Base-by-base conservation (phyloP, 345 rosid genomes). In the Citrus maxima region DNA sequence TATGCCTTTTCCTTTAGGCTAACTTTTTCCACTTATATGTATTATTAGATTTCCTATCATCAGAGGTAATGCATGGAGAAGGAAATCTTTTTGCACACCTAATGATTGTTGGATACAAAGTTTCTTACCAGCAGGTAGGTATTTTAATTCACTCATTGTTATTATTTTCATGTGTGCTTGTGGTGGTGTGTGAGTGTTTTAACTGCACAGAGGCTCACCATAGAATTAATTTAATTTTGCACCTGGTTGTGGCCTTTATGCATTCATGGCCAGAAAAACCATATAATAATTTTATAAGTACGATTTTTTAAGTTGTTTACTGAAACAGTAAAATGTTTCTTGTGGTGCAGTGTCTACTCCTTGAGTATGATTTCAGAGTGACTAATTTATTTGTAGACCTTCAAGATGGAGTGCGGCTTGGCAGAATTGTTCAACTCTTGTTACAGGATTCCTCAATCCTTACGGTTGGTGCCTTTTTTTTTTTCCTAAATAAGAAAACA, bases 21-120 rank as follows among this genome's bases (percentile, higher is more conserved):
- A 77, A 88, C 74, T 69, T 83, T 81, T 68, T 77, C 70, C 73
- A 46, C 16, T 79, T 51, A 72, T 78, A 75, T 90, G 74, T 78
- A 55, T 71, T 81, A 77, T 74, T 80, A 95, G 98, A 92, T 78
- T 87, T 95, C 74, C 81, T 95, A 79, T 84, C 99, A 55, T 81
- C 96, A 34, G 99, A 95, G 78, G 89, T 91, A 67, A 95, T 92
- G 99, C 98, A 87, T 49, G 99, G 99, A 80, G 97, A 93, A 86
- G 99, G 99, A 79, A 92, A 90, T 87, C 91, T 95, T 74, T 87
- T 92, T 28, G 89, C 96, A n/a, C 99, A 92, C 89, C 89, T 95
- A 28, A 85, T 80, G 86, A 86, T 88, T 79, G 58, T 95, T 66
- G 97, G 99, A 62, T 95, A 87, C 93, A 90, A 83, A 86, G 85